These are phyloP conservation scores for Arthrobotrys entomopaga DNA, from an alignment of 2,329 filamentous ascomycete species.

Conservation along the genomic window DNA sequence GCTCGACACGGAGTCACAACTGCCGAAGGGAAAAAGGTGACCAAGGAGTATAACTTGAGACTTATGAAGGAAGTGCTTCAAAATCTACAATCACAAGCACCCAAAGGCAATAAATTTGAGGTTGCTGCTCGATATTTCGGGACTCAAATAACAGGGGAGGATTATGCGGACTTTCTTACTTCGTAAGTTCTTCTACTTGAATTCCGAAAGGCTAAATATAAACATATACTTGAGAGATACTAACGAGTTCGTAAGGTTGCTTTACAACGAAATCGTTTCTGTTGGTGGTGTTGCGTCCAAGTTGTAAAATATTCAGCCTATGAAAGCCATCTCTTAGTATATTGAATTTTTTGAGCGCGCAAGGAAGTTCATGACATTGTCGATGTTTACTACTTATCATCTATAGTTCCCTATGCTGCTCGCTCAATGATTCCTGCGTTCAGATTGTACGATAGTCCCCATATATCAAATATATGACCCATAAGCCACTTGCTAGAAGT, in stretches of 20 bases:
- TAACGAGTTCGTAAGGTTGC: conserved; percentile 67
- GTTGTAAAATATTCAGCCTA: conserved; percentile 63
- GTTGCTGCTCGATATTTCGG: conserved; percentile 93
- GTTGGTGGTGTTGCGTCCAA: conserved; percentile 75
- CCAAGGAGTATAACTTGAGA: conserved; percentile 88
- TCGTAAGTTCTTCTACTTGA: conserved; percentile 52
- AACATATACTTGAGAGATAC: background rate
- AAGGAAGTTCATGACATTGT: too few relatives aligned
- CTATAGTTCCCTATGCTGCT: too few relatives aligned
- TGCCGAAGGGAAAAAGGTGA: conserved; percentile 87
- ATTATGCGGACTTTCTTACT: conserved; percentile 90
- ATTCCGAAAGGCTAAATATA: conserved; percentile 25
- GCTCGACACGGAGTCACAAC: conserved; percentile 77
- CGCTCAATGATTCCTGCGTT: too few relatives aligned
- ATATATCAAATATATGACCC: too few relatives aligned
- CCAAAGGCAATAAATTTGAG: conserved; percentile 89
- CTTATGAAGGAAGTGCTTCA: conserved; percentile 87
- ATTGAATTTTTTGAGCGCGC: too few relatives aligned
- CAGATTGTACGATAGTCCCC: too few relatives aligned
- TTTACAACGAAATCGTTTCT: conserved; percentile 88
- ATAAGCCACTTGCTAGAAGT: too few relatives aligned
- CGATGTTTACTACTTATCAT: too few relatives aligned
- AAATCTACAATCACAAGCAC: conserved; percentile 76
- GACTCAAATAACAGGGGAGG: conserved; percentile 92
- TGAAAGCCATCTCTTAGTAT: too few relatives aligned